Evolutionary conservation across 495 filamentous ascomycete genomes (phyloP), one percentile per base, ranked within the genome.

Genomic region (Lineolata rhizophorae): DNA sequence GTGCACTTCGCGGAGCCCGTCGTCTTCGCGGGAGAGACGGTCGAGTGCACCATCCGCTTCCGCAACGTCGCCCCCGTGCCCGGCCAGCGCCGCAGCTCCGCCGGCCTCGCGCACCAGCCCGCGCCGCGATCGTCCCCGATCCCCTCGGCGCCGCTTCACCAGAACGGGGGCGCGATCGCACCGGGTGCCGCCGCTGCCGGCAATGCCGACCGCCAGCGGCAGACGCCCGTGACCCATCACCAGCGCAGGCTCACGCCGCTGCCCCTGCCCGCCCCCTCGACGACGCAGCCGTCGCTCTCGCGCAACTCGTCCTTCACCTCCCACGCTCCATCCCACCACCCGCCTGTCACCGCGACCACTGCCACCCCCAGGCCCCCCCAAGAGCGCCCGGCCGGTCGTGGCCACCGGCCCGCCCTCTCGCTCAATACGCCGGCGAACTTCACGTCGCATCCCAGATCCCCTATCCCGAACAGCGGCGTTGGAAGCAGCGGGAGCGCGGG

Each of bases 31-130:
- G 90, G 90, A 39, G 87, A 95, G 57, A 72, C 83, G 43, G 62
- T 95, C 44, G 76, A 84, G 55, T 93, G 87, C 54, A 81, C 68
- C 31, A 94, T 97, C 44, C 93, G 80, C 26, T 95, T 95, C 57
- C 85, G 76, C 55, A 97, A 97, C 48, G 65, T 83, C 37, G 67
- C 77, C 15, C 49, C 57, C 44, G 43, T 48, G 13, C 39, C 45
- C 20, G 46, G 53, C 44, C 8, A 16, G 8, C 8, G 9, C 6
- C 9, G 15, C 30, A 14, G 19, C 5, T 18, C 30, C 6, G 6
- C 18, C 30, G 22, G 6, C 22, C 22, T 25, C 22, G 6, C 22
- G 22, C n/a, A 25, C 22, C 22, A 6, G 22, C 22, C 6, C 6
- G 6, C 22, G 22, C 22, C 6, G 6, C 22, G 6, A 25, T 25